Conservation (phyloP, 805 yeast species). For the Metschnikowia picachoensis region DNA sequence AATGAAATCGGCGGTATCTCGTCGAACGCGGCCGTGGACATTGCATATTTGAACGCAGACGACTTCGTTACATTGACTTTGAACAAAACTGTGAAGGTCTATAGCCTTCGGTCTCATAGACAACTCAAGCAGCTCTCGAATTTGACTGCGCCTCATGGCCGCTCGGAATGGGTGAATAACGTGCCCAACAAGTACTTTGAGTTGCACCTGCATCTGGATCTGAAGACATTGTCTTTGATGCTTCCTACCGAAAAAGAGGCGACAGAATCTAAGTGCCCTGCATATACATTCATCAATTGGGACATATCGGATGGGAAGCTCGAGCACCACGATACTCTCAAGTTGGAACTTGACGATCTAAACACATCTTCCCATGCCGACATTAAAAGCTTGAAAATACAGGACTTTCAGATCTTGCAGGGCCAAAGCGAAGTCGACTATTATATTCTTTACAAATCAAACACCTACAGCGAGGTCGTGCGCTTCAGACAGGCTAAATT, state of each 20-base stretch:
- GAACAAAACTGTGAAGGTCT: slow-evolving; percentile 51
- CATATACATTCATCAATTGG: slow-evolving; percentile 23
- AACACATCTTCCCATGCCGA: neutral
- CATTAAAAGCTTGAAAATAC: slow-evolving; percentile 9
- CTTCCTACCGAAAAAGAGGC: slow-evolving; percentile 6
- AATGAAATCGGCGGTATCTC: slow-evolving; percentile 34
- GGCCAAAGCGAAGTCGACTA: slow-evolving; percentile 16
- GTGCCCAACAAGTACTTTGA: slow-evolving; percentile 32
- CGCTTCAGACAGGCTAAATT: slow-evolving; percentile 5
- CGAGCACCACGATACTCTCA: neutral
- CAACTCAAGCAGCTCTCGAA: slow-evolving; percentile 10
- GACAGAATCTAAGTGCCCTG: slow-evolving; percentile 10
- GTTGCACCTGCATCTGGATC: neutral
- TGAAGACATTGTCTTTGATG: slow-evolving; percentile 7
- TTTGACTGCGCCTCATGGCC: slow-evolving; percentile 21
- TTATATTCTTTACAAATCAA: slow-evolving; percentile 59
- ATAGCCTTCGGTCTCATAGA: slow-evolving; percentile 48
- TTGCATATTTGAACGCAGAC: slow-evolving; percentile 33
- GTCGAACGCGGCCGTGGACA: slow-evolving; percentile 42
- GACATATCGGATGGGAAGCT: slow-evolving; percentile 14
- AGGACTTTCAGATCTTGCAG: slow-evolving; percentile 12
- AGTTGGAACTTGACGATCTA: neutral
- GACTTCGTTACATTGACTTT: slow-evolving; percentile 51
- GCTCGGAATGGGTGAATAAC: slow-evolving; percentile 24
- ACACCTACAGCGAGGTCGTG: slow-evolving; percentile 30